Evolutionary conservation across 2,329 filamentous ascomycete genomes (phyloP), one percentile per base, ranked within the genome.

Genomic region (Clarireedia homoeocarpa): DNA sequence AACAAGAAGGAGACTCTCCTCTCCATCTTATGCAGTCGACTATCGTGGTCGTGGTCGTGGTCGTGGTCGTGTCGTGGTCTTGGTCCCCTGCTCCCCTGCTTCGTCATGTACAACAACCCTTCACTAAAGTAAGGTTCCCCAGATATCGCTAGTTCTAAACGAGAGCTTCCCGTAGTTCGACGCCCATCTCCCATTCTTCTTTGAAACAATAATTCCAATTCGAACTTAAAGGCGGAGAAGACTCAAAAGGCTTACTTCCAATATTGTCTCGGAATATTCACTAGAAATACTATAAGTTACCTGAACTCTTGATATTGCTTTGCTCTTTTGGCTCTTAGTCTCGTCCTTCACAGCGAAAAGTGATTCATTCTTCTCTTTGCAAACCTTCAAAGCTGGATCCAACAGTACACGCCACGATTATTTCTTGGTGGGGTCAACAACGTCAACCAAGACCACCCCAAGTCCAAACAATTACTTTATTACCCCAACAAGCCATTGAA

Each of bases 381-480:
- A 30, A 30, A 30, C 15, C 17, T n/a, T 40, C 17, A 40, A 40
- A 40, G 38, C 38, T 40, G 6, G 14, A 40, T 17, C 38, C 38
- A 17, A 40, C 38, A 40, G 38, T 14, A 40, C 38, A 40, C 38
- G 38, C 38, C 38, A 40, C 38, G 38, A 40, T 40, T n/a, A 40
- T 40, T 40, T 17, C 17, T 48, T 48, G 51, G 51, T 53, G 51
- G 51, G 34, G 51, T 53, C 48, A 40, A 17, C 51, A 53, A 53
- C 44, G 44, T 48, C 51, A 48, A 27, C 30, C 30, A 53, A 48
- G 30, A 39, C 20, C 39, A 27, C 44, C 23, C 44, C 30, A 34
- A 48, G n/a, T 40, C 51, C 47, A n/a, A 12, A 27, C 17, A 48
- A 23, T 26, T 39, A 44, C 10, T 4, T 23, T 45, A 30, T 9